Evolutionary conservation across 768 basidiomycete species (phyloP).

Genomic region (Cantharellus anzutake): DNA sequence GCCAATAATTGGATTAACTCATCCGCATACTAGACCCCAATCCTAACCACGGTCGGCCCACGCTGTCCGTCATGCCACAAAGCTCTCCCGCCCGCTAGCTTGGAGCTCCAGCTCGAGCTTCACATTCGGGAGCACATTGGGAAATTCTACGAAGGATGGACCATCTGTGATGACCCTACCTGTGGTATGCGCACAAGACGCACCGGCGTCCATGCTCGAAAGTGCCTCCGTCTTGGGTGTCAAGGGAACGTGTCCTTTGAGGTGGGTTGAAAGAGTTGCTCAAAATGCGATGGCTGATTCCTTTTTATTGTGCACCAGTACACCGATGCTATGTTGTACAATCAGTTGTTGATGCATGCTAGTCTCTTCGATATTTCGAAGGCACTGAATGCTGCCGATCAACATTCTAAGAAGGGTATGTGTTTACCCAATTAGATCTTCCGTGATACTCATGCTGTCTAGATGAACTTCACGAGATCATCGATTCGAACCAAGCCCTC

Average conservation of each 20-base stretch:
- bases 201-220: slow-evolving; percentile 81
- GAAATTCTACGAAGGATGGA: slow-evolving; percentile 81
- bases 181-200: slow-evolving; percentile 76
- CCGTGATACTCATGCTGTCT: not conserved
- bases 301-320: slow-evolving; percentile 32
- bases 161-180: slow-evolving; percentile 66
- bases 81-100: slow-evolving; percentile 32
- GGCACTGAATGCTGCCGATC: slow-evolving; percentile 15
- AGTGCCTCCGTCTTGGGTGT: slow-evolving; percentile 57
- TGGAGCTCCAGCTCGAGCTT: slow-evolving; percentile 70
- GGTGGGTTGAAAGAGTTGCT: slow-evolving; percentile 26
- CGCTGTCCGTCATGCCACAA: slow-evolving; percentile 29
- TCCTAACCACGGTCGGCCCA: slow-evolving; percentile 45
- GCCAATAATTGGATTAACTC: not conserved
- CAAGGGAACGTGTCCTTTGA: slow-evolving; percentile 53
- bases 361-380: slow-evolving; percentile 61
- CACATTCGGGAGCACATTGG: slow-evolving; percentile 64
- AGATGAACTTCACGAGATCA: not conserved
- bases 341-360: slow-evolving; percentile 70
- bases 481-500: not conserved
- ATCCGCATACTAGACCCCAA: slow-evolving; percentile 31
- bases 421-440: not conserved
- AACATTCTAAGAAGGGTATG: not conserved
- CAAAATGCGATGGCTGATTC: not conserved
- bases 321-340: slow-evolving; percentile 67